These are phyloP conservation scores for Thyridium curvatum DNA, from an alignment of 2,329 filamentous ascomycete species.

Conservation along the genomic window DNA sequence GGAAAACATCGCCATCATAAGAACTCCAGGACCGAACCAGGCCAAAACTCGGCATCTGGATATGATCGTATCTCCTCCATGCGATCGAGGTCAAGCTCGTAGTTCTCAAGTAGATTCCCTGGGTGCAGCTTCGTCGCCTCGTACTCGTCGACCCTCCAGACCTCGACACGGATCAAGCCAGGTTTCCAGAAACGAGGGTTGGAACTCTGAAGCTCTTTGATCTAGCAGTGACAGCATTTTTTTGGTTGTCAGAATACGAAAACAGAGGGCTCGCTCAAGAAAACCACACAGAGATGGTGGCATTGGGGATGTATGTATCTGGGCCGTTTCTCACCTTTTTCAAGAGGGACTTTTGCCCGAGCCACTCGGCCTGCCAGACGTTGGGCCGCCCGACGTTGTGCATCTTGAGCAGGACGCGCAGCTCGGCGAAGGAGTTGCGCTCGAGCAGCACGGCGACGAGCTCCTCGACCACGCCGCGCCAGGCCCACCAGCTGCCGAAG, in stretches of 20 bases:
- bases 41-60: neutral
- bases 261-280: too few relatives aligned
- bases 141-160: neutral
- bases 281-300: too few relatives aligned
- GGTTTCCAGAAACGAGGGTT: constrained; percentile 2
- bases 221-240: neutral
- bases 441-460: constrained; percentile 17
- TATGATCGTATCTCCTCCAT: neutral
- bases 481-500: constrained; percentile 17
- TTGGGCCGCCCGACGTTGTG: constrained; percentile 6
- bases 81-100: too few relatives aligned
- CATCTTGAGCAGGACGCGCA: constrained; percentile 23
- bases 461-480: constrained; percentile 17
- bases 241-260: neutral
- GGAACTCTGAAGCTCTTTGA: neutral
- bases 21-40: neutral
- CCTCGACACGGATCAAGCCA: constrained; percentile 1
- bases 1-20: neutral
- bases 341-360: neutral
- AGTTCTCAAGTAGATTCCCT: too few relatives aligned
- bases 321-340: constrained; percentile 2
- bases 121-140: neutral
- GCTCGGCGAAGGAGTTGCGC: constrained; percentile 16
- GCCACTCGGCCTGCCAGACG: constrained; percentile 1
- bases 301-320: too few relatives aligned